These are phyloP conservation scores for Echinochloa phyllopogon DNA, from an alignment of 176 grass and related monocot genomes.

Conservation along the genomic window DNA sequence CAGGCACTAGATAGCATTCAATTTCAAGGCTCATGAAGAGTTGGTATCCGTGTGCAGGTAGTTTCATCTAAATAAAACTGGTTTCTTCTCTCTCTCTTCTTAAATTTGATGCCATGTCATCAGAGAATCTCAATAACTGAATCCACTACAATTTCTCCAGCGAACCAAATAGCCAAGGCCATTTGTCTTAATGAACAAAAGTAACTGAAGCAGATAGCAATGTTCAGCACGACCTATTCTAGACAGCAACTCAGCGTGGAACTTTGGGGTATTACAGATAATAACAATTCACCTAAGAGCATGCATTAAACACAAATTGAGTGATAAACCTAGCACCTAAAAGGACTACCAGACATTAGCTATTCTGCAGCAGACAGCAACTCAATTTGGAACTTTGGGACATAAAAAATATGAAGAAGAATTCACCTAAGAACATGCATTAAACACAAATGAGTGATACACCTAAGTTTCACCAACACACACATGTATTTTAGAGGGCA, in stretches of 20 bases:
- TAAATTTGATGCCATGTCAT: too few relatives aligned
- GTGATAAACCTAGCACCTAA: not conserved
- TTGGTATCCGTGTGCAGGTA: too few relatives aligned
- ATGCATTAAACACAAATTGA: not conserved
- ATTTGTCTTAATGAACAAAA: not conserved
- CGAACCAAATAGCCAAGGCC: not conserved
- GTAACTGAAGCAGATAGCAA: not conserved
- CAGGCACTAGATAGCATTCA: too few relatives aligned
- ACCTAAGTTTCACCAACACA: not conserved
- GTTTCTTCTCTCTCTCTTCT: too few relatives aligned
- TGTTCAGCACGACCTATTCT: not conserved
- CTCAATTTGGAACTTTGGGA: not conserved
- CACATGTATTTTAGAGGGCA: not conserved
- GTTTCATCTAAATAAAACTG: too few relatives aligned
- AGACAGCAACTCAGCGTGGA: not conserved
- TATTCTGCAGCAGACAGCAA: not conserved
- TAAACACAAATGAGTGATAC: not conserved
- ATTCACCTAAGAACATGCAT: not conserved
- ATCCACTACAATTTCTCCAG: not conserved
- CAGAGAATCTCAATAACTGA: not conserved
- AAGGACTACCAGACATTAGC: not conserved
- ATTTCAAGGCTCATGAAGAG: too few relatives aligned
- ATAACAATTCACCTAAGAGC: not conserved
- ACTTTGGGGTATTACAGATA: not conserved
- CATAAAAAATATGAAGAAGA: not conserved